Base-by-base conservation (phyloP, 352 stramenopile genomes). In the Pythium aphanidermatum region DNA sequence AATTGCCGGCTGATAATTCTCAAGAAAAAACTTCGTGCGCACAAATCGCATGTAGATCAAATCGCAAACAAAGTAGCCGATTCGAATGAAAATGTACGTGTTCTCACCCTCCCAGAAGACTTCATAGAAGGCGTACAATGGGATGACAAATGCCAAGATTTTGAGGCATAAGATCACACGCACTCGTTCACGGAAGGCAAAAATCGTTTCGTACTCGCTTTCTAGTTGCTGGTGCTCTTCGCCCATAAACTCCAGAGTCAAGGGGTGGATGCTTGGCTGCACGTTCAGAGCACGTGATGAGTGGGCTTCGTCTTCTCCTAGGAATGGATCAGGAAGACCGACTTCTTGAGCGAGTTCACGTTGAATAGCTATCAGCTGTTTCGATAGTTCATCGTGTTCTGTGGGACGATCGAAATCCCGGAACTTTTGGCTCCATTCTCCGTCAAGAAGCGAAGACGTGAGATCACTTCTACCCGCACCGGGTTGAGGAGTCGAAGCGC, bases 191-290 rank as follows among this genome's bases (percentile, higher is more conserved):
- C 75, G 76, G 40, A 85, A 68, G 0, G 77, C 65, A 60, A 93
- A 93, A 0, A 68, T 82, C 16, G 80, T 50, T 31, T 81, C 76
- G 57, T 87, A 93, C 53, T 90, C 76, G 24, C 44, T 61, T 43
- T 93, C 78, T 4, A 93, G 62, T 34, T 77, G 63, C 44, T 87
- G 71, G 17, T 91, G 72, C 39, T 91, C 67, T 33, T 93, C 81
- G 1, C 81, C 81, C 78, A 91, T 91, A 25, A 93, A 93, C 31
- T 90, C 78, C 0, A 91, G 50, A 1, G 81, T 90, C 12, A 93
- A 60, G 1, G 81, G 81, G 23, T 91, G 81, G 1, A 93, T 65
- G 3, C 60, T 68, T 23, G 75, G 77, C 29, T 91, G 78, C 7
- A 86, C 65, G 13, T 76, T 77, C 5, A 89, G 47, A 0, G 70